A percentile compares a stretch with the other conserved stretches of the same genome.
phyloP scores from a whole-genome alignment of 2,329 filamentous ascomycete genomes.

The Monilinia polystroma region DNA sequence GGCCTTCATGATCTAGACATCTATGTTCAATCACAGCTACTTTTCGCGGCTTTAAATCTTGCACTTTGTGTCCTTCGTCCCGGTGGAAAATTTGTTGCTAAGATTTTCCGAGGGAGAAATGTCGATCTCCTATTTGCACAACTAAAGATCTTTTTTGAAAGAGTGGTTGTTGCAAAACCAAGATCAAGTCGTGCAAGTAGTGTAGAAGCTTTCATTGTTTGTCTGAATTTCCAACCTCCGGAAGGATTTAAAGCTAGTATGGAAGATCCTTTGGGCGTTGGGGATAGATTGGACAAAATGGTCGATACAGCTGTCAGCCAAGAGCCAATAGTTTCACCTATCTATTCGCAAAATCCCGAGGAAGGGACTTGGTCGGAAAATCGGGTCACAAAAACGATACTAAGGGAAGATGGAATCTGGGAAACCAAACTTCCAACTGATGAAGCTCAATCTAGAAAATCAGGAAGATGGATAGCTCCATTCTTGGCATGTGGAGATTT shows the following conservation, averaged over 20 bases:
- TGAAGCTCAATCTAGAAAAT: slow-evolving; percentile 45
- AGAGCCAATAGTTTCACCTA: slow-evolving; percentile 45
- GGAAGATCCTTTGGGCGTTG: slow-evolving; percentile 70
- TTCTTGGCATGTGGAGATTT: slow-evolving; percentile 98
- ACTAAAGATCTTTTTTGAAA: slow-evolving; percentile 84
- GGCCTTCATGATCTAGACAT: slow-evolving; percentile 97
- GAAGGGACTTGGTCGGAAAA: slow-evolving; percentile 46
- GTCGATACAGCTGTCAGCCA: slow-evolving; percentile 46
- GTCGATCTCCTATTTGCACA: slow-evolving; percentile 96
- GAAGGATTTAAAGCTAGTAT: slow-evolving; percentile 72
- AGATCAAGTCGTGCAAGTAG: slow-evolving; percentile 93
- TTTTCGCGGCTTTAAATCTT: slow-evolving; percentile 91
- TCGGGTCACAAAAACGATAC: slow-evolving; percentile 13
- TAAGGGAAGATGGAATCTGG: slow-evolving; percentile 32
- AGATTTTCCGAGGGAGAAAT: slow-evolving; percentile 93
- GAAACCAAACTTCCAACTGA: slow-evolving; percentile 37
- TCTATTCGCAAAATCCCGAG: slow-evolving; percentile 48
- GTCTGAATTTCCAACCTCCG: slow-evolving; percentile 82
- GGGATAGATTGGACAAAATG: slow-evolving; percentile 54
- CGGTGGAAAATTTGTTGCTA: slow-evolving; percentile 94
- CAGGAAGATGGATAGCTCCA: slow-evolving; percentile 78
- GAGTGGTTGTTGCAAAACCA: slow-evolving; percentile 89
- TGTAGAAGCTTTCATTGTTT: slow-evolving; percentile 95
- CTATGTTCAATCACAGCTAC: slow-evolving; percentile 92
- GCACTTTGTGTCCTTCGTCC: slow-evolving; percentile 89